Evolutionary conservation across 1,284 basidiomycete species (phyloP).

Genomic region (Naganishia albida): DNA sequence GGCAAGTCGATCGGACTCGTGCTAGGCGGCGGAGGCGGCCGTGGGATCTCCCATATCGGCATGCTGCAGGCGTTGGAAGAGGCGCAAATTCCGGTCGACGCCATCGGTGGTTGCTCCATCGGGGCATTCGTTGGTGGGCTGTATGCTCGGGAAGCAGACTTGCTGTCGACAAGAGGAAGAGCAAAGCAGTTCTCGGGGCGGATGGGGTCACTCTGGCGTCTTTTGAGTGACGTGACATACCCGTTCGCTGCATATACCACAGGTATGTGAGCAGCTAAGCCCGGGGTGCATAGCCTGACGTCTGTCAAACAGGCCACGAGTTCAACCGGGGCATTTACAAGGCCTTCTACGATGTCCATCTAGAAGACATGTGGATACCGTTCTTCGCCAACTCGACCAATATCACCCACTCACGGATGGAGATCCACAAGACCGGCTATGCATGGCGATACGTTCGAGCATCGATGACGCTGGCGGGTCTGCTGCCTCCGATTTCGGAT

Average conservation of each 20-base stretch:
- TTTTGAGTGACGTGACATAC: slow-evolving; percentile 93
- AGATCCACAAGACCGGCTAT: slow-evolving; percentile 94
- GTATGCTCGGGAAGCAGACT: slow-evolving; percentile 89
- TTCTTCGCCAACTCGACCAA: slow-evolving; percentile 99
- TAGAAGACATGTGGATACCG: slow-evolving; percentile 98
- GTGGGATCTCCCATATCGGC: slow-evolving; percentile 91
- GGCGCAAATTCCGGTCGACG: slow-evolving; percentile 87
- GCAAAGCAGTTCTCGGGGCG: slow-evolving; percentile 73
- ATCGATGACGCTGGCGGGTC: slow-evolving; percentile 94
- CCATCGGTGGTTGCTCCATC: slow-evolving; percentile 81
- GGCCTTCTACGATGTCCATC: slow-evolving; percentile 85
- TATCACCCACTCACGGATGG: slow-evolving; percentile 94
- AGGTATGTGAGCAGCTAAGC: slow-evolving; percentile 56
- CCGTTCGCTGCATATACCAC: slow-evolving; percentile 97
- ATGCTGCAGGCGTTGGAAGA: slow-evolving; percentile 88
- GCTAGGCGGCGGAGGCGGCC: slow-evolving; percentile 91
- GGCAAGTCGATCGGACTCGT: slow-evolving; percentile 93
- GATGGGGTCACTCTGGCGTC: slow-evolving; percentile 93
- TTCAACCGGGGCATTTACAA: slow-evolving; percentile 60
- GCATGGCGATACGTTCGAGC: slow-evolving; percentile 85
- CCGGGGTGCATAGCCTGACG: slow-evolving; percentile 27
- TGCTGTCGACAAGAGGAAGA: slow-evolving; percentile 80
- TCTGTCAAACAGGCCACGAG: slow-evolving; percentile 66
- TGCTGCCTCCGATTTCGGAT: slow-evolving; percentile 92
- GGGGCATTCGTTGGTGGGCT: slow-evolving; percentile 93